Evolutionary conservation across 148 eudicot genomes (phyloP), one percentile per base, ranked within the genome.

Genomic region (Fagopyrum tataricum): DNA sequence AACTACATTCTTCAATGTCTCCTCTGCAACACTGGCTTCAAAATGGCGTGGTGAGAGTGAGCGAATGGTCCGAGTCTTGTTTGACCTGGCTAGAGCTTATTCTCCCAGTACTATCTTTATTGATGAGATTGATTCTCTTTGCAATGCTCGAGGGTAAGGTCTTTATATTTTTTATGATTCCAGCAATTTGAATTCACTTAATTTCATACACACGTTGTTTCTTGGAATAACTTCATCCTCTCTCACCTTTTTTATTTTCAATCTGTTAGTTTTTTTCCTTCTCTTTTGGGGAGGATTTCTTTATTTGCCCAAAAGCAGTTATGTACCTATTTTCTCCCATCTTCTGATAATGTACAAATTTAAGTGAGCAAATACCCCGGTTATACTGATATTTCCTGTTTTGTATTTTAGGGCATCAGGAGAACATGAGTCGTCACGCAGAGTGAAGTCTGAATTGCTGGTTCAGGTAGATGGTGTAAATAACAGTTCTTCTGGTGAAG

Each of bases 31-130:
- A 10, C 72, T 95, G 86, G 97, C 99, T 79, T 95, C 99, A 46
- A 95, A 95, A 83, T 95, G 99, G 99, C 96, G 96, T 41, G 99
- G 97, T 72, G 99, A 95, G 83, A 92, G 97, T 80, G 99, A 95
- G 77, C 88, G 99, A 61, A 91, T 95, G 99, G 99, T 95, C 68
- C 91, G 97, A 40, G 81, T 83, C 79, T 82, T 95, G 80, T 95
- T 95, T 86, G 99, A 95, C 75, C 96, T 95, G 73, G 99, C 99
- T 62, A 85, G 99, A 79, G 93, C 97, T 74, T 88, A 95, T 81
- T 92, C 99, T 80, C 99, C 99, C 31, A 95, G 99, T 74, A 95
- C 99, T 64, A 95, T 95, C 37, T 95, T 95, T 83, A 95, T 95
- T 76, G 99, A 95, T 70, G 98, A 95, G 83, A 95, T 95, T 76